A percentile compares a stretch with the other conserved stretches of the same genome.
Evolutionary conservation across 129 eudicot species (phyloP).

Genomic region (Saposhnikovia divaricata): DNA sequence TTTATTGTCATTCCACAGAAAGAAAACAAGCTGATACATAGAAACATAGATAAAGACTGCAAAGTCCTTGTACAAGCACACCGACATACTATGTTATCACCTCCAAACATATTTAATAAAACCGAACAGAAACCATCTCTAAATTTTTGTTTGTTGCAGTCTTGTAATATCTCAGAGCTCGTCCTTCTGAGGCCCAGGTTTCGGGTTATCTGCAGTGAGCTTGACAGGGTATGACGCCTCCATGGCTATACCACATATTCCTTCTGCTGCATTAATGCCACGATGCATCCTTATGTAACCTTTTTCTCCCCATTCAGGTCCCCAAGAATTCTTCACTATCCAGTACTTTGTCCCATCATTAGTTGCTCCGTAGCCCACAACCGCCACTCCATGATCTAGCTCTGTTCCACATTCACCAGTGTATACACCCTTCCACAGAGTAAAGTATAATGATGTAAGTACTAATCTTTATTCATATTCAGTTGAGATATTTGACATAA

Average conservation of each 20-base stretch:
- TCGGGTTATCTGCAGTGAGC: slow-evolving; percentile 8
- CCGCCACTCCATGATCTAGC: slow-evolving; percentile 11
- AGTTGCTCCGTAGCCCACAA: slow-evolving; percentile 12
- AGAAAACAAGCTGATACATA: slow-evolving; percentile 2
- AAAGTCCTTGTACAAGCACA: not conserved
- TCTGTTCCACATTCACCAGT: slow-evolving; percentile 7
- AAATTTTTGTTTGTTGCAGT: not conserved
- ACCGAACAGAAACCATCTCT: not conserved
- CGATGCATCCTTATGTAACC: slow-evolving; percentile 10
- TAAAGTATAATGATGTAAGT: not conserved
- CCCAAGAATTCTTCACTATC: slow-evolving; percentile 14
- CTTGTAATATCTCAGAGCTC: not conserved
- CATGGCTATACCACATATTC: slow-evolving; percentile 11
- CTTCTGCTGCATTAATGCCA: not conserved
- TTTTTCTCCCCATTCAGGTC: slow-evolving; percentile 6
- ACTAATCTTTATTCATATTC: not conserved
- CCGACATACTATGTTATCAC: not conserved
- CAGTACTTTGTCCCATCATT: slow-evolving; percentile 11
- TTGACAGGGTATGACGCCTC: slow-evolving; percentile 13
- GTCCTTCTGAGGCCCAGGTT: not conserved
- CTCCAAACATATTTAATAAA: not conserved
- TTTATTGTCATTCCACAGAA: slow-evolving; percentile 1
- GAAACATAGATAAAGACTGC: not conserved
- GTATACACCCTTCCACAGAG: slow-evolving; percentile 2
- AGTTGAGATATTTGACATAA: not conserved